A percentile compares a stretch with the other conserved stretches of the same genome.
Evolutionary conservation across 371 early-diverging fungal genomes (phyloP).

Genomic region (Lichtheimia ramosa): DNA sequence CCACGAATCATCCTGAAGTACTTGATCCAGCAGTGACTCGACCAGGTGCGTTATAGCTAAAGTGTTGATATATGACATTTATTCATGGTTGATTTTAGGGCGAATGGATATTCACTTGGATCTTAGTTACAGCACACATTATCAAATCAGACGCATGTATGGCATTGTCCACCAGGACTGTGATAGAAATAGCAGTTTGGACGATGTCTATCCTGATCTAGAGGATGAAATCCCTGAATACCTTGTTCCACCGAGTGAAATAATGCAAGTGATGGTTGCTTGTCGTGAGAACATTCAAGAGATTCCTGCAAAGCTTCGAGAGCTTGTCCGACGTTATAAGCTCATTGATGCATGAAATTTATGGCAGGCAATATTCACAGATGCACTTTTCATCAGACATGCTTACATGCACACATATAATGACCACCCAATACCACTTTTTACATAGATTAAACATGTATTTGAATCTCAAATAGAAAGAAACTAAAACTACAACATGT

Average conservation of each 20-base stretch:
- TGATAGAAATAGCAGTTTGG: slow-evolving; percentile 19
- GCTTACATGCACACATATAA: no score
- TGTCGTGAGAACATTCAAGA: slow-evolving; percentile 17
- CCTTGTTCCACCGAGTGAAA: slow-evolving; percentile 43
- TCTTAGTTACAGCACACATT: slow-evolving; percentile 61
- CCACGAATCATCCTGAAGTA: slow-evolving; percentile 81
- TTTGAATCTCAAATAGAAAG: no score
- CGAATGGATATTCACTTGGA: slow-evolving; percentile 82
- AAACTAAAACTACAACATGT: no score
- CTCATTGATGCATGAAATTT: no score
- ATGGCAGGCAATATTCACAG: no score
- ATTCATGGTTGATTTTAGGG: slow-evolving; percentile 27
- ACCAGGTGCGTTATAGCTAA: slow-evolving; percentile 45
- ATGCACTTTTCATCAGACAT: no score
- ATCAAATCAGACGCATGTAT: slow-evolving; percentile 61
- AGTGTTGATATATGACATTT: neutral
- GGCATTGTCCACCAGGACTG: slow-evolving; percentile 36
- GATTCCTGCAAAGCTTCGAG: slow-evolving; percentile 20
- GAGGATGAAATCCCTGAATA: slow-evolving; percentile 33
- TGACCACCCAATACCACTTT: no score
- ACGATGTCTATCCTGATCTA: slow-evolving; percentile 27
- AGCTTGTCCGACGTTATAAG: slow-evolving; percentile 11
- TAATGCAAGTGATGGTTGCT: slow-evolving; percentile 43
- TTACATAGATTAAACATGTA: no score
- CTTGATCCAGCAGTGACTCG: slow-evolving; percentile 87